Percentiles rank a stretch among this genome's conserved stretches.
Conservation (phyloP, 805 yeast species). For the Wickerhamomyces xylosicus region DNA sequence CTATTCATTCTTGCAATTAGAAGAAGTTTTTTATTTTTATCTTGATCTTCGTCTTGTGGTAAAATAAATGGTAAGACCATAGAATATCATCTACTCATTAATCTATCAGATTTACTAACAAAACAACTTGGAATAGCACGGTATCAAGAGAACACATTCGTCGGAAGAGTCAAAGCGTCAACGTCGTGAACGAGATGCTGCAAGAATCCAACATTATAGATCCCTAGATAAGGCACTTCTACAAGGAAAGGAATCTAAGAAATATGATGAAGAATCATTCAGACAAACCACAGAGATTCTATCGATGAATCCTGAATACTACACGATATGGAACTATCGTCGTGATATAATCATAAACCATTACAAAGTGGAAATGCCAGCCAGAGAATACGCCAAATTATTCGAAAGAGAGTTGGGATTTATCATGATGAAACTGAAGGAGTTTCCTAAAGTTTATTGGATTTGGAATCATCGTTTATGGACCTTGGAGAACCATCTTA, state of each 20-base stretch:
- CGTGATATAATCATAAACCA: constrained; percentile 47
- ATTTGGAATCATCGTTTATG: constrained; percentile 91
- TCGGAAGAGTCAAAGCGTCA: constrained; percentile 43
- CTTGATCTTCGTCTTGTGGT: neutral
- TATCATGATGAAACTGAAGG: constrained; percentile 44
- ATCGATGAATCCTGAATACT: constrained; percentile 71
- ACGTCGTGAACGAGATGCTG: constrained; percentile 47
- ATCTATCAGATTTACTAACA: constrained; percentile 2
- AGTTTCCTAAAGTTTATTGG: constrained; percentile 90
- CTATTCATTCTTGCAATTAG: no score
- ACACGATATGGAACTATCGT: constrained; percentile 84
- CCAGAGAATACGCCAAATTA: constrained; percentile 18
- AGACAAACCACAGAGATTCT: constrained; percentile 48
- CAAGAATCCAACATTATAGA: constrained; percentile 47
- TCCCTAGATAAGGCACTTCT: constrained; percentile 34
- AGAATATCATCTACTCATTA: neutral
- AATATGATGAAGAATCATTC: constrained; percentile 30
- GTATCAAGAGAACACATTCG: constrained; percentile 50
- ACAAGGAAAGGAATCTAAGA: constrained; percentile 18
- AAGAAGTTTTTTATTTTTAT: no score
- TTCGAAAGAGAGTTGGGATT: constrained; percentile 53
- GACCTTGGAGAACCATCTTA: constrained; percentile 48
- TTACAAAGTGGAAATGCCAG: constrained; percentile 8
- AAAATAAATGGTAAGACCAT: constrained; percentile 3
- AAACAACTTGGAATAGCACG: constrained; percentile 38